Evolutionary conservation across 1,284 basidiomycete genomes (phyloP).

Genomic region (Rhodotorula sp.): DNA sequence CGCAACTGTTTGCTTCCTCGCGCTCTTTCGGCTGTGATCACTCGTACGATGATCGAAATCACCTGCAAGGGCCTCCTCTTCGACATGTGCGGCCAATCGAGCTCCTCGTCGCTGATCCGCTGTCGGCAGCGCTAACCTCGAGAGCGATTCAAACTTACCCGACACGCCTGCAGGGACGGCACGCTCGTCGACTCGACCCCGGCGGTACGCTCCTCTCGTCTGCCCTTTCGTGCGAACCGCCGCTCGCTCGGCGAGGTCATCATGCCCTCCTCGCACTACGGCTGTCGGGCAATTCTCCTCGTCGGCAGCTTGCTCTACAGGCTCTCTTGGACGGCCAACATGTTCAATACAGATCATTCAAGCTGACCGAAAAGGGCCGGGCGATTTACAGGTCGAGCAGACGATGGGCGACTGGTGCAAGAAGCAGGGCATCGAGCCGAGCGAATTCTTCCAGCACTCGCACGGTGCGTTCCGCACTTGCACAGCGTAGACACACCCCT

Average conservation of each 20-base stretch:
- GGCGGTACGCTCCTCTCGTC: neutral
- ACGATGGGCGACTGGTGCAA: constrained; percentile 33
- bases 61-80: constrained; percentile 34
- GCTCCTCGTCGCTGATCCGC: neutral
- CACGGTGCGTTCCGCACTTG: constrained; percentile 12
- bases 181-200: constrained; percentile 41
- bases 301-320: too few relatives aligned
- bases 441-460: constrained; percentile 36
- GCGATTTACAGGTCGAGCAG: constrained; percentile 20
- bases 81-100: constrained; percentile 30
- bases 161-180: constrained; percentile 25
- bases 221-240: neutral
- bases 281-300: neutral
- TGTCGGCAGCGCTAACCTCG: neutral
- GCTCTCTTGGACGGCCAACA: neutral
- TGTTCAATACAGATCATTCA: neutral
- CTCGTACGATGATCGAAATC: constrained; percentile 19
- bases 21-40: neutral
- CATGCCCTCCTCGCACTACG: neutral
- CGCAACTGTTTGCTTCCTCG: too few relatives aligned
- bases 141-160: neutral
- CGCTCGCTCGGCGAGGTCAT: too few relatives aligned
- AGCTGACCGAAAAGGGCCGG: neutral
- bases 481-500: neutral
- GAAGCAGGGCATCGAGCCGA: constrained; percentile 31